These are phyloP conservation scores for Aspergillus cristatus DNA, from an alignment of 495 filamentous ascomycete genomes.

Conservation along the genomic window DNA sequence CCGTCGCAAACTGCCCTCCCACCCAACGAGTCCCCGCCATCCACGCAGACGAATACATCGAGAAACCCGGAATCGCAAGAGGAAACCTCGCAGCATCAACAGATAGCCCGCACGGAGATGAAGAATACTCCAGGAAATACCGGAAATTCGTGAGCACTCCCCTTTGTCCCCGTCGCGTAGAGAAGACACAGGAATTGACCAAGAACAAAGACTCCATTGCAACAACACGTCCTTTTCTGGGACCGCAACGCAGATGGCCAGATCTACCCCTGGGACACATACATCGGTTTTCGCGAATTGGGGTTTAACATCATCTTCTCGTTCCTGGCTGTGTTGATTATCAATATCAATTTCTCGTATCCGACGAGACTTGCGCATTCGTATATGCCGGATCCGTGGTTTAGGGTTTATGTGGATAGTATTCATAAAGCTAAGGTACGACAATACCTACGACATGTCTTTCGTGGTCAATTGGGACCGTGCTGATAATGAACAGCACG, in stretches of 20 bases:
- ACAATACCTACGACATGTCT: too few species aligned
- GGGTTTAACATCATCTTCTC: slow-evolving; percentile 43
- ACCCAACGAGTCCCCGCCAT: background rate
- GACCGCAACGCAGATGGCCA: slow-evolving; percentile 41
- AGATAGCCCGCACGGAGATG: background rate
- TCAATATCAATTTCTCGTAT: slow-evolving; percentile 44
- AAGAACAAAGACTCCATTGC: slow-evolving; percentile 26
- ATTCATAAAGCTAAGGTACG: slow-evolving; percentile 45
- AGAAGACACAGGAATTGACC: too few species aligned
- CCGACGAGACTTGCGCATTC: slow-evolving; percentile 28
- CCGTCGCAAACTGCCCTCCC: background rate
- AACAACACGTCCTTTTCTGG: slow-evolving; percentile 48
- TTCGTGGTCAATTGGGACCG: background rate
- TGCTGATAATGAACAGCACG: slow-evolving; percentile 22
- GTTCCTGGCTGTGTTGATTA: slow-evolving; percentile 31
- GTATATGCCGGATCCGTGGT: slow-evolving; percentile 38
- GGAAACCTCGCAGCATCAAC: background rate
- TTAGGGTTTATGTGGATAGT: slow-evolving; percentile 38
- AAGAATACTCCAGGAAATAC: background rate
- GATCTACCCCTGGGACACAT: slow-evolving; percentile 46
- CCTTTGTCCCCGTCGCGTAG: too few species aligned
- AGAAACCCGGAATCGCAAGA: background rate
- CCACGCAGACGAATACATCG: background rate
- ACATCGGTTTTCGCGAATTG: slow-evolving; percentile 40
- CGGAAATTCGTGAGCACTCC: background rate